A percentile compares a stretch with the other conserved stretches of the same genome.
Evolutionary conservation across 371 early-diverging fungal genomes (phyloP).

Genomic region (Dentiscutata heterogama): DNA sequence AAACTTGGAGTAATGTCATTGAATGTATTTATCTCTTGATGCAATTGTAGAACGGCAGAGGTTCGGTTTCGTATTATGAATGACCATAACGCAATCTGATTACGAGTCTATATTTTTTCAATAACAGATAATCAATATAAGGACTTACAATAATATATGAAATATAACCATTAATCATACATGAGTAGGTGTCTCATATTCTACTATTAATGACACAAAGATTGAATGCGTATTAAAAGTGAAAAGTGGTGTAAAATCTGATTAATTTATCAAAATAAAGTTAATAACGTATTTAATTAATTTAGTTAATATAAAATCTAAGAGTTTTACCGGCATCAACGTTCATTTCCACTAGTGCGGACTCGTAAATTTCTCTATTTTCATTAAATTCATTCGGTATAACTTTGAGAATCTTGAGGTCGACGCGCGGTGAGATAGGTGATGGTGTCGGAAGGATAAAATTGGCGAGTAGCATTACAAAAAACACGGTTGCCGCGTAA

Average conservation of each 20-base stretch:
- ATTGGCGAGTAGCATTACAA: no score
- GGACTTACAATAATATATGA: no score
- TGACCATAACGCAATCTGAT: conserved; percentile 7
- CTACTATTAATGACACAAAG: conserved; percentile 1
- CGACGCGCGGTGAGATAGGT: no score
- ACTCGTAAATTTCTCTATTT: background rate
- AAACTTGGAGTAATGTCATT: conserved; percentile 6
- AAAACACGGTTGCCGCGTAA: no score
- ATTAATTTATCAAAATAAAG: background rate
- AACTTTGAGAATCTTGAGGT: no score
- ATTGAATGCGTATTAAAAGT: conserved; percentile 9
- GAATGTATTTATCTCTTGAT: background rate
- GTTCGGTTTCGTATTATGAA: background rate
- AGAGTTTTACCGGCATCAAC: background rate
- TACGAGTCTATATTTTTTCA: background rate
- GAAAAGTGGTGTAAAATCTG: background rate
- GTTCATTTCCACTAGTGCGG: background rate
- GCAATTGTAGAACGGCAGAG: background rate
- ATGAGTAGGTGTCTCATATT: background rate
- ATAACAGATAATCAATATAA: no score
- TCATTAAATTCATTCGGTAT: background rate
- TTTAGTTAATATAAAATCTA: background rate
- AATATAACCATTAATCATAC: background rate
- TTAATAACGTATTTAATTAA: background rate
- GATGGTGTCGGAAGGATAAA: no score